phyloP scores from a whole-genome alignment of 768 basidiomycete genomes.

The Cystoderma amianthinum region DNA sequence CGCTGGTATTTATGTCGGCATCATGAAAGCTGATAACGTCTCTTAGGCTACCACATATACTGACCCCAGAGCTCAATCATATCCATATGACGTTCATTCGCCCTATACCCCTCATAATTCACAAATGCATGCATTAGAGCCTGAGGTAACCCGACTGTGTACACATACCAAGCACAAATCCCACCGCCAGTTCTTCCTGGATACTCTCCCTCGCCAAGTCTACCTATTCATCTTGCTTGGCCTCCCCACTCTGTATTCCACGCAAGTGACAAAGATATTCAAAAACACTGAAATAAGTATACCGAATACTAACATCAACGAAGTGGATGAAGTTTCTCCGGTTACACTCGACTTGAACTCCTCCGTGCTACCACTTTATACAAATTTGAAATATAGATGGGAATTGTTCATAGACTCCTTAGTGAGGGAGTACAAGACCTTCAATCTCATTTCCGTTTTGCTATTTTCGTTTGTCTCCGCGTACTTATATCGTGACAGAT shows the following conservation, averaged over 20 bases:
- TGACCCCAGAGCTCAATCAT: no score
- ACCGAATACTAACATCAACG: background rate
- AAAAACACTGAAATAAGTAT: background rate
- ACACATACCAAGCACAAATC: no score
- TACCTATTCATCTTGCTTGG: background rate
- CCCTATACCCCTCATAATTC: no score
- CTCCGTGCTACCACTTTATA: background rate
- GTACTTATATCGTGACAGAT: conserved; percentile 4
- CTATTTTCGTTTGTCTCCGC: conserved; percentile 11
- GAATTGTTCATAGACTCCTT: conserved; percentile 16
- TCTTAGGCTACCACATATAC: no score
- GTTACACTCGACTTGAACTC: background rate
- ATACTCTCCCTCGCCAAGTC: background rate
- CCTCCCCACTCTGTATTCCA: background rate
- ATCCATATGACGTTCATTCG: no score
- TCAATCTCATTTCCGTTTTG: conserved; percentile 19
- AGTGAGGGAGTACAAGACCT: conserved; percentile 19
- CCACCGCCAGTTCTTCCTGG: background rate
- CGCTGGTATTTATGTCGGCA: no score
- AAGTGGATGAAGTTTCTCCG: background rate
- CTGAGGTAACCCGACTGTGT: no score
- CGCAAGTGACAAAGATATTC: background rate
- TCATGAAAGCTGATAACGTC: no score
- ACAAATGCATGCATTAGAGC: no score
- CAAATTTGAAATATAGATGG: conserved; percentile 26